Base-by-base conservation (phyloP, 805 yeast species). In the Wickerhamiella dianesei region DNA sequence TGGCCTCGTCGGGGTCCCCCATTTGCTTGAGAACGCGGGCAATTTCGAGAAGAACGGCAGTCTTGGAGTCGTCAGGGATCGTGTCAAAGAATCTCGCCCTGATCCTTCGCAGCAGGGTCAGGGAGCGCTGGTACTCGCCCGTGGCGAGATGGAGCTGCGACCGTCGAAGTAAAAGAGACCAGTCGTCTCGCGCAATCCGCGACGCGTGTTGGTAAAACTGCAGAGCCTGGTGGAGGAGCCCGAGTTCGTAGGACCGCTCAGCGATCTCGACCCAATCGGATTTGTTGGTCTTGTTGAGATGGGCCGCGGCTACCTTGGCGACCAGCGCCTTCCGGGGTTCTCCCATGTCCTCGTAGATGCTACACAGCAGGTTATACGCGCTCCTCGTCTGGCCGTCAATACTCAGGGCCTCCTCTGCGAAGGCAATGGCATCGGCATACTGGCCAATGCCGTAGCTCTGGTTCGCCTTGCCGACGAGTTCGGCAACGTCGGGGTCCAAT, bases 251-350 rank as follows among this genome's bases (percentile, higher is more conserved):
- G 53, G 82, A 80, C 42, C 89, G 82, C 57, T 84, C 95, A 42
- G 96, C 96, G 41, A 87, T 65, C 0, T 94, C 82, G 56, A 82
- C 80, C 68, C 88, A 88, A 0, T 96, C 96, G 41, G 82, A 77
- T 61, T 76, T 80, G 59, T 83, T 52, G 53, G 75, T 75, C 13
- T 84, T 80, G 58, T 87, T 95, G 46, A 78, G 70, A 55, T 79
- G 77, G 50, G 89, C 79, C 12, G 86, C 94, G 50, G 57, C 53
- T 4, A 57, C 47, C 39, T 57, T 54, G 8, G 70, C 71, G 2
- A 58, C 52, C 35, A 65, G 53, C 9, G 66, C 61, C 45, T 55
- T 55, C 20, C 57, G 62, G 3, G 61, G 54, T 41, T 66, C 67
- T n/a, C 58, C 63, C 18, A 61, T 55, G 19, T 68, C 69, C 76